phyloP scores from a whole-genome alignment of 768 basidiomycete genomes.

The Mycena chlorophos region DNA sequence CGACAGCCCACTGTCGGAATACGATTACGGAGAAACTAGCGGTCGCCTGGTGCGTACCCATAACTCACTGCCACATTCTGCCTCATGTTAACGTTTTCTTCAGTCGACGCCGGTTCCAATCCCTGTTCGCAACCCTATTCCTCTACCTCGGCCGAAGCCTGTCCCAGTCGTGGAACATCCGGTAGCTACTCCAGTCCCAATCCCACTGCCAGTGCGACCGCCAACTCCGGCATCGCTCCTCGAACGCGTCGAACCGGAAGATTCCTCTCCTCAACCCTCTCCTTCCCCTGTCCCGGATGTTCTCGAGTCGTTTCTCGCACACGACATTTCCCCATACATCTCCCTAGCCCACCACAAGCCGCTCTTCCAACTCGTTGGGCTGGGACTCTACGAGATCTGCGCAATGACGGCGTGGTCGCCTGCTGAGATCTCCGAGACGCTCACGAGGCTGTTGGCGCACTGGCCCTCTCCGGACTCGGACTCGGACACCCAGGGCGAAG shows the following conservation, averaged over 20 bases:
- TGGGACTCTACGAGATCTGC: neutral
- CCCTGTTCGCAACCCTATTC: neutral
- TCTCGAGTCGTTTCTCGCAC: neutral
- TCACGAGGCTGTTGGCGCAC: neutral
- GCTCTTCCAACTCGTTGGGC: neutral
- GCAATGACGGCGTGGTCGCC: neutral
- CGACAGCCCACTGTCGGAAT: neutral
- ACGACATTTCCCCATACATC: neutral
- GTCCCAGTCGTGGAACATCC: neutral
- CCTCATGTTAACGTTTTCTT: too few relatives aligned
- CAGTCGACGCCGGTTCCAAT: neutral
- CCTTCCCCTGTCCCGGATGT: neutral
- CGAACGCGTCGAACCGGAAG: too few relatives aligned
- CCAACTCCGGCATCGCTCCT: neutral
- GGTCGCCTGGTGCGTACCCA: neutral
- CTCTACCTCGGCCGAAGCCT: neutral
- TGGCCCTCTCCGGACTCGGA: neutral
- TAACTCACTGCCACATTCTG: neutral
- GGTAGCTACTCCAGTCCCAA: neutral
- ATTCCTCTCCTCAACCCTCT: neutral
- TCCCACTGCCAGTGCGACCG: neutral
- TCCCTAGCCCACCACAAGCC: neutral
- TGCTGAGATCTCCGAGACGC: neutral
- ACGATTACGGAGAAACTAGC: neutral
- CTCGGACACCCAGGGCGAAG: neutral